Evolutionary conservation across 768 basidiomycete genomes (phyloP), one percentile per base, ranked within the genome.

Genomic region (Calocybe gangraenosa): DNA sequence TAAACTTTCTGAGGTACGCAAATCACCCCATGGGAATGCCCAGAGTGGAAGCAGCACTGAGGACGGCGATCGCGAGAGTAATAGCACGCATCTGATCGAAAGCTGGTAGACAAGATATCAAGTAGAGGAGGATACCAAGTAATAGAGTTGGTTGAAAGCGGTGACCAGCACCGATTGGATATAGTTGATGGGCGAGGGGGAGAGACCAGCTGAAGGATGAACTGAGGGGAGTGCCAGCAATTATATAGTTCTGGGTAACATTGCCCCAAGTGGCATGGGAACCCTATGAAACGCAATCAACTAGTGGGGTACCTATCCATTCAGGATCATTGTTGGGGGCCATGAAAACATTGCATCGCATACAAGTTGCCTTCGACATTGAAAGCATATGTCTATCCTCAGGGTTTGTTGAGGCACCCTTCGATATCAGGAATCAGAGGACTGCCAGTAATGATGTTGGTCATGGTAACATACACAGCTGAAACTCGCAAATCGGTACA

Each of bases 131-230:
- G 49, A 48, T 40, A 20, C 42, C 48, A 55, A 49, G 36, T 47
- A 53, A 50, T 50, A 52, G 50, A 41, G 25, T 49, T 33, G 44
- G 49, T 44, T 54, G 51, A 40, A 49, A 47, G 45, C 56, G 58
- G 65, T 59, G 66, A 62, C 66, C 66, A 53, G 66, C 66, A 65
- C 66, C 50, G 57, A 61, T 57, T 57, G 42, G 35, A 45, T n/a
- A n/a, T n/a, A n/a, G n/a, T n/a, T n/a, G n/a, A n/a, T n/a, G 47
- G 25, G 53, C 50, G 57, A 54, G 51, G 48, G 50, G 46, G 52
- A 57, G 65, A 68, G 66, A 63, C 64, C 65, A 65, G 66, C 66
- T 68, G 61, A 41, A 43, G 41, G 34, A 25, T 21, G 43, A 22
- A 19, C 7, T 13, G 1, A 25, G 25, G 19, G 28, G 42, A 13